Evolutionary conservation across 805 yeast genomes (phyloP).

Genomic region (Gaillardinia entomophila): DNA sequence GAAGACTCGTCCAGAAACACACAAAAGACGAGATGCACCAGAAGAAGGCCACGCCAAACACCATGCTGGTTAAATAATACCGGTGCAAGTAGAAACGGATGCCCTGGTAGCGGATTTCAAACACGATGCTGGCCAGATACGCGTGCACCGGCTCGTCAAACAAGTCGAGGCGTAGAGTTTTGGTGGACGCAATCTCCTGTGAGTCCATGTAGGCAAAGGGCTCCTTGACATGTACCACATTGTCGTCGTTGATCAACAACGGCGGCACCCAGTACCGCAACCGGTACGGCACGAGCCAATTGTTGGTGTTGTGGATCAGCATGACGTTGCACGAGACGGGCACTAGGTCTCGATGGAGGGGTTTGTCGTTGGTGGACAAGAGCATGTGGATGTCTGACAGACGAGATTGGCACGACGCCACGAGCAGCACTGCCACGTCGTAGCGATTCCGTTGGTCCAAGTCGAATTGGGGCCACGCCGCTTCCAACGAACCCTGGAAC

Average conservation of each 20-base stretch:
- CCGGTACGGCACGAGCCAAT: constrained; percentile 29
- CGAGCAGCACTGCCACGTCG: not conserved
- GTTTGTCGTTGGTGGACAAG: not conserved
- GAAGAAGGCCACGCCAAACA: constrained; percentile 31
- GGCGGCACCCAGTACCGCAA: constrained; percentile 35
- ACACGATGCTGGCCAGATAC: constrained; percentile 13
- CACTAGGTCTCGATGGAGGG: too few relatives aligned
- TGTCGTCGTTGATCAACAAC: constrained; percentile 12
- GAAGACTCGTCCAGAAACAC: constrained; percentile 21
- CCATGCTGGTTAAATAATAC: constrained; percentile 24
- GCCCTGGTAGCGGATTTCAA: constrained; percentile 33
- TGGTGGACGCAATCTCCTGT: not conserved
- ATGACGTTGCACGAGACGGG: too few relatives aligned
- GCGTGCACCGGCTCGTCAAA: constrained; percentile 3
- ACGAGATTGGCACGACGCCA: constrained; percentile 2
- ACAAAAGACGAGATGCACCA: constrained; percentile 28
- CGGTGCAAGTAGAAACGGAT: constrained; percentile 35
- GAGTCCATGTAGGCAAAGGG: not conserved
- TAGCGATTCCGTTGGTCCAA: constrained; percentile 3
- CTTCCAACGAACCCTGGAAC: constrained; percentile 14
- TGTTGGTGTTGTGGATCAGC: constrained; percentile 24
- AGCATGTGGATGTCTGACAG: not conserved
- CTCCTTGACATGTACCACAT: not conserved
- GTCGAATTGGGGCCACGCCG: constrained; percentile 8
- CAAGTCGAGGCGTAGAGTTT: not conserved